phyloP scores from a whole-genome alignment of 2,329 filamentous ascomycete species.

The Trichoderma breve region DNA sequence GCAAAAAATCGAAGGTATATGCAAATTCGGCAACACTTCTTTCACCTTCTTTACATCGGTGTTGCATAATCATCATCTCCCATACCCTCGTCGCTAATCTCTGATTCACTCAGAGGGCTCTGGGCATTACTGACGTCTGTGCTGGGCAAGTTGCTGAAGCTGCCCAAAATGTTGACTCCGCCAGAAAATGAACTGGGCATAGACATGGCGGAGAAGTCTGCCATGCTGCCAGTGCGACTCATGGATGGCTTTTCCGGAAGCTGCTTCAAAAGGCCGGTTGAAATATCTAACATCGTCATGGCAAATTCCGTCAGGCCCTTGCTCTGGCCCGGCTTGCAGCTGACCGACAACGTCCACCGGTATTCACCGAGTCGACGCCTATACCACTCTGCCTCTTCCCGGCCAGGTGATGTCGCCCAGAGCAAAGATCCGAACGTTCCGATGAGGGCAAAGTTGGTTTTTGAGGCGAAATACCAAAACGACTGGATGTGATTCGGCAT shows the following conservation, averaged over 20 bases:
- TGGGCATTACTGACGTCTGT: constrained; percentile 50
- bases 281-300: constrained; percentile 75
- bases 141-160: constrained; percentile 46
- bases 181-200: constrained; percentile 34
- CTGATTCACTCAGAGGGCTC: constrained; percentile 49
- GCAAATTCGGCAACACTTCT: background rate
- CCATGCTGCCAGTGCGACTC: constrained; percentile 52
- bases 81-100: constrained; percentile 57
- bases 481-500: constrained; percentile 81
- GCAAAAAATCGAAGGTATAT: background rate
- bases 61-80: constrained; percentile 42
- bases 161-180: constrained; percentile 37
- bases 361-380: constrained; percentile 82
- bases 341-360: constrained; percentile 88
- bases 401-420: constrained; percentile 82
- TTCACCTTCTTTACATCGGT: constrained; percentile 22
- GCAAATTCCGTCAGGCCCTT: constrained; percentile 64
- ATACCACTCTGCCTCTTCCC: constrained; percentile 92
- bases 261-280: constrained; percentile 65
- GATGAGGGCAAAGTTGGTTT: constrained; percentile 90
- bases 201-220: constrained; percentile 43
- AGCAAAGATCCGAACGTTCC: constrained; percentile 89
- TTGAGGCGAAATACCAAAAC: constrained; percentile 89
- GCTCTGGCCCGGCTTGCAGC: constrained; percentile 65
- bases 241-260: constrained; percentile 69